Percentiles rank a stretch among this genome's conserved stretches.
These are phyloP conservation scores for Aphanomyces cochlioides DNA, from an alignment of 352 stramenopile genomes.

Conservation along the genomic window DNA sequence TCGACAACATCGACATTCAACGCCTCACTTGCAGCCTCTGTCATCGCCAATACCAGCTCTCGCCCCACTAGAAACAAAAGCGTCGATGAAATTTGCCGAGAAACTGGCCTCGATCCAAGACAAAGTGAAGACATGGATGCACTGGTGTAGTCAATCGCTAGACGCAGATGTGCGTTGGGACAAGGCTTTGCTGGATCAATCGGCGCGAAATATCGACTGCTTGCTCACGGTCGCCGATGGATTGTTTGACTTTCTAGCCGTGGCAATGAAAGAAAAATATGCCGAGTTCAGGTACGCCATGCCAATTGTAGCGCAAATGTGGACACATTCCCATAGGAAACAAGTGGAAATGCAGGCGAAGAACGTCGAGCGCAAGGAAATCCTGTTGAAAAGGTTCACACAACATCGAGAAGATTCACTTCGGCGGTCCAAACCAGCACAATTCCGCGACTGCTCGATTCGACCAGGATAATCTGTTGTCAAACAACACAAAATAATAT, in stretches of 20 bases:
- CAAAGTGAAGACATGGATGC: conserved; percentile 25
- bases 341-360: conserved; percentile 40
- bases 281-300: conserved; percentile 16
- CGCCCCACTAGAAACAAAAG: conserved; percentile 22
- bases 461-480: conserved; percentile 29
- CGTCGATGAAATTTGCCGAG: conserved; percentile 26
- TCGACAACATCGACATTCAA: neutral
- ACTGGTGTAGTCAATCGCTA: conserved; percentile 21
- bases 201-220: conserved; percentile 27
- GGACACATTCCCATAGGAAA: neutral
- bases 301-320: neutral
- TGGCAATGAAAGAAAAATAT: conserved; percentile 29
- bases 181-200: conserved; percentile 22
- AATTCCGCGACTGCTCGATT: conserved; percentile 50
- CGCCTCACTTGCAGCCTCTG: conserved; percentile 1
- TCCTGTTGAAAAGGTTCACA: conserved; percentile 53
- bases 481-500: neutral
- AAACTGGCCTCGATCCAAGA: conserved; percentile 28
- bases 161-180: conserved; percentile 22
- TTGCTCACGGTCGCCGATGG: conserved; percentile 28
- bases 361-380: conserved; percentile 56
- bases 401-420: conserved; percentile 53
- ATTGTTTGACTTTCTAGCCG: conserved; percentile 27
- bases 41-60: neutral
- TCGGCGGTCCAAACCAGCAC: conserved; percentile 40